Conservation (phyloP, 768 basidiomycete species). For the Pilatotrama ljubarskyi region DNA sequence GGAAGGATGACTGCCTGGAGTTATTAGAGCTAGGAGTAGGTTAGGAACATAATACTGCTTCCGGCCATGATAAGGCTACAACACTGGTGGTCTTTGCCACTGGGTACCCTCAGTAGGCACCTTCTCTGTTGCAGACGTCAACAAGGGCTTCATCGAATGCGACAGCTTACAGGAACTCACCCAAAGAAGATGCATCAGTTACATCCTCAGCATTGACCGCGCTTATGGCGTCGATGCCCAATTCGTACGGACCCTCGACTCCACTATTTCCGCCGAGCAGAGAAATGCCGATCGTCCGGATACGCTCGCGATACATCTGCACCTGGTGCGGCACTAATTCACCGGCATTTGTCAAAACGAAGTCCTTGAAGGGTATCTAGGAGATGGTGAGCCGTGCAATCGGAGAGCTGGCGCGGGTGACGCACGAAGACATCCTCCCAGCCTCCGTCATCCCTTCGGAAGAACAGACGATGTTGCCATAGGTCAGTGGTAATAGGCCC, state of each 20-base stretch:
- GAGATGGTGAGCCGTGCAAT: neutral
- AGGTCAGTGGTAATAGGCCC: slow-evolving; percentile 78
- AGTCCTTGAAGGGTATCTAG: slow-evolving; percentile 80
- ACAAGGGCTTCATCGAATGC: neutral
- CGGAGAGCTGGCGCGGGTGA: slow-evolving; percentile 13
- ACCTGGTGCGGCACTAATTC: slow-evolving; percentile 71
- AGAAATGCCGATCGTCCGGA: slow-evolving; percentile 85
- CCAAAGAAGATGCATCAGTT: slow-evolving; percentile 26
- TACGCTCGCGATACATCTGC: slow-evolving; percentile 68
- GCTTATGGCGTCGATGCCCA: slow-evolving; percentile 79
- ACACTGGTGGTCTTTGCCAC: slow-evolving; percentile 29
- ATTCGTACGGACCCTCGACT: slow-evolving; percentile 73
- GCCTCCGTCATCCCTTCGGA: slow-evolving; percentile 57
- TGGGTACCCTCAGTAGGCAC: slow-evolving; percentile 28
- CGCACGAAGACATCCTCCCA: slow-evolving; percentile 86
- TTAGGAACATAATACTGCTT: neutral
- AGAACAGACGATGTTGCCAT: slow-evolving; percentile 94
- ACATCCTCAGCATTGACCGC: slow-evolving; percentile 78
- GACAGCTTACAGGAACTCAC: neutral
- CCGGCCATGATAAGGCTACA: neutral
- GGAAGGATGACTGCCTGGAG: neutral
- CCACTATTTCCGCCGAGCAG: slow-evolving; percentile 83
- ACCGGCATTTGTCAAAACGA: slow-evolving; percentile 73
- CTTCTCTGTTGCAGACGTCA: slow-evolving; percentile 16
- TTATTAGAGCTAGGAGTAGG: neutral